phyloP scores from a whole-genome alignment of 2,329 filamentous ascomycete genomes.

The Colletotrichum endophyticum region DNA sequence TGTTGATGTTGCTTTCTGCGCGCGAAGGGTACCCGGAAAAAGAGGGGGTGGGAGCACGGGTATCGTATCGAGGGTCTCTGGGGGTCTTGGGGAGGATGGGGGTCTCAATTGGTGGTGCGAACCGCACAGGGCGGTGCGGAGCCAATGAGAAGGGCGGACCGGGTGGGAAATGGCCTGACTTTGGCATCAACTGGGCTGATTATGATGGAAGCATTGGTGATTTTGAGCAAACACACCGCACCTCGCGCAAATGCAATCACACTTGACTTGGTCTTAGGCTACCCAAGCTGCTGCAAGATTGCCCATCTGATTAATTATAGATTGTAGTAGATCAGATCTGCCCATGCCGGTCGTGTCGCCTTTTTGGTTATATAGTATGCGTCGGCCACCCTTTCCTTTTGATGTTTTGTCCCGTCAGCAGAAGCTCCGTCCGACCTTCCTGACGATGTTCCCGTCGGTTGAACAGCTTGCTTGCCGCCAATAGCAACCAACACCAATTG shows the following conservation, averaged over 20 bases:
- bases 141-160: constrained; percentile 10
- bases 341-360: not conserved
- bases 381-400: not conserved
- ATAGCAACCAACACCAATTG: not conserved
- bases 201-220: constrained; percentile 17
- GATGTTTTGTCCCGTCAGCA: not conserved
- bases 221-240: constrained; percentile 13
- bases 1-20: not conserved
- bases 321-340: not conserved
- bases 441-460: not conserved
- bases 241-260: not conserved
- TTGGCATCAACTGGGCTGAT: constrained; percentile 20
- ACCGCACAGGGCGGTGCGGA: constrained; percentile 8
- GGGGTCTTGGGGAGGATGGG: not conserved
- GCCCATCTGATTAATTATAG: constrained; percentile 13
- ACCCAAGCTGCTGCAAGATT: not conserved
- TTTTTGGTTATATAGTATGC: not conserved
- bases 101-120: constrained; percentile 11
- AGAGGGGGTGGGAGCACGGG: not conserved
- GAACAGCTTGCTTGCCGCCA: not conserved
- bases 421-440: not conserved
- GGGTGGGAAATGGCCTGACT: constrained; percentile 20
- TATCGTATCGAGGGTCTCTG: not conserved
- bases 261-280: not conserved
- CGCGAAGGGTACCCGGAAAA: not conserved